Conservation (phyloP, 1,284 basidiomycete genomes). For the Fistulinella staudtii region DNA sequence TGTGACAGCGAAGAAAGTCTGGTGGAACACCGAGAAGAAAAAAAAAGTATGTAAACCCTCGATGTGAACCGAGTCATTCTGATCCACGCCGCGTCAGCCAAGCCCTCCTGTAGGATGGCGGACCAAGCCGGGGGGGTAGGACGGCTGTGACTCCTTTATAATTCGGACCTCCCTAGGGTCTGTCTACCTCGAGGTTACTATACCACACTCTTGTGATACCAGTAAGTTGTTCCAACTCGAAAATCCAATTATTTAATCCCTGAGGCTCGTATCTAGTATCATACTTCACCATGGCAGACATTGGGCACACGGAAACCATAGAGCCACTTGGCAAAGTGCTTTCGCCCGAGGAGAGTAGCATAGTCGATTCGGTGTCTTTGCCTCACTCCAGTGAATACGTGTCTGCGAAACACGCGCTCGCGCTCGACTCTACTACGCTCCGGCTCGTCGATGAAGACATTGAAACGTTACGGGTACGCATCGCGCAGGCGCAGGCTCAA, state of each 20-base stretch:
- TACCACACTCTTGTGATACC: no score
- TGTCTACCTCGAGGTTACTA: no score
- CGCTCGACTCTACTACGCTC: slow-evolving; percentile 13
- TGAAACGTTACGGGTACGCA: slow-evolving; percentile 12
- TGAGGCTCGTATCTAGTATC: no score
- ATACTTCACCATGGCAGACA: no score
- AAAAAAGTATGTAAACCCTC: not conserved
- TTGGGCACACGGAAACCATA: not conserved
- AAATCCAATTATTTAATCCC: no score
- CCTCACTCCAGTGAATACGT: slow-evolving; percentile 18
- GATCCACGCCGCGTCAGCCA: not conserved
- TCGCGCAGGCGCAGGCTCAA: slow-evolving; percentile 16
- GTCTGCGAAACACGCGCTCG: slow-evolving; percentile 16
- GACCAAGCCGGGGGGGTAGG: not conserved
- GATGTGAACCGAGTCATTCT: slow-evolving; percentile 6
- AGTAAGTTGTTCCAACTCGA: no score
- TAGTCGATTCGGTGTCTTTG: slow-evolving; percentile 23
- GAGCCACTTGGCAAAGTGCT: not conserved
- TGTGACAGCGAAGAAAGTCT: slow-evolving; percentile 3
- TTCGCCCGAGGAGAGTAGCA: slow-evolving; percentile 2
- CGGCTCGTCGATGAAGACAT: slow-evolving; percentile 14
- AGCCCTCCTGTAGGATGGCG: not conserved
- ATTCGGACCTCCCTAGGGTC: no score
- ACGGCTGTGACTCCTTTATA: not conserved
- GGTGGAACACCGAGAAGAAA: no score